These are phyloP conservation scores for Boletus rufocinnamomeus DNA, from an alignment of 768 basidiomycete species.

Conservation along the genomic window DNA sequence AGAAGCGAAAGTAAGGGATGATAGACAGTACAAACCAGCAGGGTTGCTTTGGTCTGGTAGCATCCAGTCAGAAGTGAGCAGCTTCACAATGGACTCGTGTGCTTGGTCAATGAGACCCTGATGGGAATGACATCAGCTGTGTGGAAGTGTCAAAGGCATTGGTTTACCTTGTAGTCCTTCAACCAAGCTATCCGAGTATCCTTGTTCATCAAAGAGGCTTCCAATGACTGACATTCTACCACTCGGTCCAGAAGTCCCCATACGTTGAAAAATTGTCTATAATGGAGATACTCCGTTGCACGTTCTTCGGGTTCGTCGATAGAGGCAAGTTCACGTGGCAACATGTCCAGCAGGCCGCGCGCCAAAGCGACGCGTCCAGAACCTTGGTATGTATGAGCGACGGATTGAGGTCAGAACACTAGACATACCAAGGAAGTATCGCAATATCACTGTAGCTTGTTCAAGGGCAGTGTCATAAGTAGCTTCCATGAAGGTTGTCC, in stretches of 20 bases:
- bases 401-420: background rate
- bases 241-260: constrained; percentile 69
- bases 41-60: constrained; percentile 51
- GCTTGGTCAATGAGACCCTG: constrained; percentile 65
- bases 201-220: constrained; percentile 56
- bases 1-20: background rate
- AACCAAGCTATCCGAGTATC: constrained; percentile 64
- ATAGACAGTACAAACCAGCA: constrained; percentile 31
- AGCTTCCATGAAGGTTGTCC: constrained; percentile 77
- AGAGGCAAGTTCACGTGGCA: constrained; percentile 62
- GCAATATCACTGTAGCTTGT: constrained; percentile 84
- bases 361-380: constrained; percentile 76
- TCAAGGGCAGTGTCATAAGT: constrained; percentile 81
- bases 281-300: constrained; percentile 76
- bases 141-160: background rate
- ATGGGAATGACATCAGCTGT: background rate
- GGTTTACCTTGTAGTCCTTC: constrained; percentile 57
- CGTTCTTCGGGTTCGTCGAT: constrained; percentile 70
- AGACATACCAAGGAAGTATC: constrained; percentile 83
- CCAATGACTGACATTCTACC: constrained; percentile 58
- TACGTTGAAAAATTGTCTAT: constrained; percentile 74
- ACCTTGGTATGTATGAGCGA: constrained; percentile 41
- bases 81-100: constrained; percentile 62
- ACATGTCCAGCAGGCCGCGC: constrained; percentile 53
- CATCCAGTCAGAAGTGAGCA: constrained; percentile 81